Evolutionary conservation across 2,329 filamentous ascomycete genomes (phyloP), one percentile per base, ranked within the genome.

Genomic region (Macrophomina tecta): DNA sequence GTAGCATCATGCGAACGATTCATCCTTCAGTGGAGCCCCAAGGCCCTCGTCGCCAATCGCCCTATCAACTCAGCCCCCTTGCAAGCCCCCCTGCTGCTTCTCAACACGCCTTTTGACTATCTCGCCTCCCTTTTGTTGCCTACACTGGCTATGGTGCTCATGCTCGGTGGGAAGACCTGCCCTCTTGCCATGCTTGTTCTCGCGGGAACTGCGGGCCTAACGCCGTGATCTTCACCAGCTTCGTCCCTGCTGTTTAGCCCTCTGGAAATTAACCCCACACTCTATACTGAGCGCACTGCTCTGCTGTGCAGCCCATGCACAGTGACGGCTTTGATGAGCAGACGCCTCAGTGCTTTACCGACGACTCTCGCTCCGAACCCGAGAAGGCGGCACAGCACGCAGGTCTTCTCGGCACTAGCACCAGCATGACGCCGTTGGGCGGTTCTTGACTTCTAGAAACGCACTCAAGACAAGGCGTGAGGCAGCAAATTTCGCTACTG

Each of bases 211-310:
- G 56, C 56, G 28, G 28, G 56, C 56, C 56, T 61, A 42, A 61
- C 16, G n/a, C 56, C 40, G 56, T 49, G 58, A 62, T 62, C 58
- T 30, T 14, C 58, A 23, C 58, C 58, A 40, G 58, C 58, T 11
- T 28, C 40, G 56, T 36, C 56, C 56, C 42, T 61, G 56, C 36
- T 48, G 56, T 61, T 38, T 62, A 62, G 58, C 58, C 58, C 32
- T 62, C 58, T 62, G 42, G 30, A 62, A 62, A 62, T 62, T 62
- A 62, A 62, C 42, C 58, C 58, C 58, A 62, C 42, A 62, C 58
- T 62, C 58, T 49, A 62, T 38, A 48, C 46, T 11, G 14, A 48
- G 58, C 30, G 30, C 42, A 18, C 9, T 6, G 30, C 56, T 8
- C 30, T 40, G 18, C 38, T 1, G 38, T 16, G 55, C 55, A 58